Percentiles rank a stretch among this genome's conserved stretches.
Evolutionary conservation across 2,329 filamentous ascomycete genomes (phyloP).

Genomic region (Colletotrichum sp.): DNA sequence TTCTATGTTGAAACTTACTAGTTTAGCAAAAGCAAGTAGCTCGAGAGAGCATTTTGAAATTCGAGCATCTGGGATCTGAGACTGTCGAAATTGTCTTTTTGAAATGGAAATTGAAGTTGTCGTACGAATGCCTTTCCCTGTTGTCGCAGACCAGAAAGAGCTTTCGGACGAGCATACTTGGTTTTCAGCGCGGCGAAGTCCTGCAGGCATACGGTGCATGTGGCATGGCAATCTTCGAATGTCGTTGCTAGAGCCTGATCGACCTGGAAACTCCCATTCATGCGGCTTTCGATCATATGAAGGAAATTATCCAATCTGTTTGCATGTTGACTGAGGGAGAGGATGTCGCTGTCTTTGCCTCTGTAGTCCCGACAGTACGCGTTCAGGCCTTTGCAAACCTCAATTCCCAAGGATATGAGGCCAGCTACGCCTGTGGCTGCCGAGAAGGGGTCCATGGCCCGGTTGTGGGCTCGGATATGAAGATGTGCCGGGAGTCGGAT

Average conservation of each 20-base stretch:
- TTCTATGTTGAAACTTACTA: too few species aligned
- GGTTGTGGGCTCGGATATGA: too few species aligned
- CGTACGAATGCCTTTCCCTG: not conserved
- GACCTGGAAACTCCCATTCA: not conserved
- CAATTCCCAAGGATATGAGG: not conserved
- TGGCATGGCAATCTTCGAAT: not conserved
- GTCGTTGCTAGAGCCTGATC: not conserved
- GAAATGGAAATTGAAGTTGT: not conserved
- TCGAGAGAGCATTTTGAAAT: not conserved
- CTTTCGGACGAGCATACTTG: not conserved
- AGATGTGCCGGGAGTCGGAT: too few species aligned
- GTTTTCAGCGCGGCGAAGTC: not conserved
- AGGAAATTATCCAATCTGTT: not conserved
- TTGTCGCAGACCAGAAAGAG: rapidly evolving
- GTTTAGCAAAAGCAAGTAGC: not conserved
- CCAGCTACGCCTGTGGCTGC: not conserved
- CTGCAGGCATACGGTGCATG: not conserved
- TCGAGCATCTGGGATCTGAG: not conserved
- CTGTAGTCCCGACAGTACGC: not conserved
- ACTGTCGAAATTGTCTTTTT: not conserved
- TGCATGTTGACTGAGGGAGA: not conserved
- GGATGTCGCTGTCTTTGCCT: not conserved
- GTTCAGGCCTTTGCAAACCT: not conserved
- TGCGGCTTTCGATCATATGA: not conserved
- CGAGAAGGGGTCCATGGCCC: not conserved